Evolutionary conservation across 495 filamentous ascomycete genomes (phyloP).

Genomic region (Tuber aestivum): DNA sequence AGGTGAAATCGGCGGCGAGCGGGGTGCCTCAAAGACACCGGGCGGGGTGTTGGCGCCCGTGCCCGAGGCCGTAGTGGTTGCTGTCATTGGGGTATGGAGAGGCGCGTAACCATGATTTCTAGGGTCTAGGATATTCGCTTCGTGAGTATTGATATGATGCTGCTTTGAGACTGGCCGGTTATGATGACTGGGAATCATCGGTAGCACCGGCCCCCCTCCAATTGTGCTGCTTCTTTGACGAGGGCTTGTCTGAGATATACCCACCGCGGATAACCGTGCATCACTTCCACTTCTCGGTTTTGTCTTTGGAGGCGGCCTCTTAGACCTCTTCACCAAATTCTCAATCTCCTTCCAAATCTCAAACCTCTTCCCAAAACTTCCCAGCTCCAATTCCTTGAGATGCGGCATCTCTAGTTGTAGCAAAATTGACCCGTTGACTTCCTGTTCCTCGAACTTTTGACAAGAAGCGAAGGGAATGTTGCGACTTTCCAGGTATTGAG

Average conservation of each 20-base stretch:
- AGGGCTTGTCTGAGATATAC: conserved; percentile 7
- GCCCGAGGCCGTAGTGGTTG: conserved; percentile 25
- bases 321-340: conserved; percentile 77
- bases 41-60: conserved; percentile 23
- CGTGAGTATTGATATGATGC: conserved; percentile 37
- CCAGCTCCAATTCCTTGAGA: conserved; percentile 91
- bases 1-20: conserved; percentile 42
- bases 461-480: conserved; percentile 82
- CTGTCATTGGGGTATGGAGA: conserved; percentile 36
- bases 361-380: conserved; percentile 52
- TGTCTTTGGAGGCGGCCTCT: conserved; percentile 17
- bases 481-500: conserved; percentile 71
- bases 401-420: conserved; percentile 78
- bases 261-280: conserved; percentile 34
- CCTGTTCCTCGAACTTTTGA: conserved; percentile 89
- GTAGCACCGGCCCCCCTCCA: conserved; percentile 51
- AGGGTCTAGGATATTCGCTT: conserved; percentile 37
- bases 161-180: conserved; percentile 44
- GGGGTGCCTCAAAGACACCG: conserved; percentile 48
- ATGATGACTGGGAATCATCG: conserved; percentile 56
- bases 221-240: conserved; percentile 46
- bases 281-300: conserved; percentile 37
- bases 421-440: conserved; percentile 88
- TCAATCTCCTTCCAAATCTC: conserved; percentile 57
- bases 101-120: conserved; percentile 21